Base-by-base conservation (phyloP, 2,329 filamentous ascomycete species). In the Chaetothyriales sp. region DNA sequence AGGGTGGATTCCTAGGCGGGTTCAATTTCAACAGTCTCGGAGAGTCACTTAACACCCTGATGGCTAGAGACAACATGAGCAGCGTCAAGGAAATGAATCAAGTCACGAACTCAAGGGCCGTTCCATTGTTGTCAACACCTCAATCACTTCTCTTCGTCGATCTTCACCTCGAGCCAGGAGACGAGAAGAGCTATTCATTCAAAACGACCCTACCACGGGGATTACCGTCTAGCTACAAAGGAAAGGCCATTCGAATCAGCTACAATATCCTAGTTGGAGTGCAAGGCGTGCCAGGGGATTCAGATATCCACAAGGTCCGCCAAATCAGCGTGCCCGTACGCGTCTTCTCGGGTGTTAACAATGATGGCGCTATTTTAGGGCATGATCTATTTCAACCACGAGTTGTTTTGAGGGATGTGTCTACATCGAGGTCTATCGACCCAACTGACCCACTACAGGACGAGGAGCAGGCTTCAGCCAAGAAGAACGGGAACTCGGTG, bases 81-180 rank as follows among this genome's bases (percentile, higher is more conserved):
- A 94, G 85, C 54, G 89, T 98, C 64, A 89, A 89, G 63, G 89
- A 97, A 65, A 95, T 97, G 87, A 84, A 89, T 58, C 86, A 86
- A 2, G 83, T 85, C 48, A 85, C 85, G 22, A 92, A 85, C 65
- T 85, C 88, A 29, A 89, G 88, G 64, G 85, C 86, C 2, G 83
- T 98, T 44, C 92, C 92, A 0, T 73, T 98, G 46, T 75, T 98
- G n/a, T 92, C 87, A 15, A 97, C 90, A 4, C 89, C 90, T 1
- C 92, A 97, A 69, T 95, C 89, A 1, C 87, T 98, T 55, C 72
- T 98, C 10, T 98, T 98, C 66, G 92, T 98, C 50, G 89, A 98
- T 66, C 73, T 98, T 51, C 82, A 85, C 61, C 77, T 98, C 19
- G 83, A 78, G 5, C 89, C 92, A 0, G 92, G 90, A 1, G 89